Conservation (phyloP, 306 rosid species). For the Inga leiocalycina region DNA sequence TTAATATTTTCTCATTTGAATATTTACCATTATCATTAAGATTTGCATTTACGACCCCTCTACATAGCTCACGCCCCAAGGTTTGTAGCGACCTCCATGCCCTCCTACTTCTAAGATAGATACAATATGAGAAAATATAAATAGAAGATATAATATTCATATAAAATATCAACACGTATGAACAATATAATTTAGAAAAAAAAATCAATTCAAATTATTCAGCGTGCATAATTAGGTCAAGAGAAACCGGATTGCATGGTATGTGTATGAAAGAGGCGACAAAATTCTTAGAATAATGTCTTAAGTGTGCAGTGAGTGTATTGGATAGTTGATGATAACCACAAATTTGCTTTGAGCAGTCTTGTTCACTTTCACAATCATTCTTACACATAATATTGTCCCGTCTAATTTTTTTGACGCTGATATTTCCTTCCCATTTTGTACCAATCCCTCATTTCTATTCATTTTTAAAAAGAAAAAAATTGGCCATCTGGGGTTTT, state of each 20-base stretch:
- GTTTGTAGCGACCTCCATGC: no score
- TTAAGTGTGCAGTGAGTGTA: background rate
- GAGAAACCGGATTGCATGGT: background rate
- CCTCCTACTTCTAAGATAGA: no score
- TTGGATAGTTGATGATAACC: background rate
- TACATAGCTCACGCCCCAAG: no score
- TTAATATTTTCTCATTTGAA: no score
- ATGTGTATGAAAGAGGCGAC: background rate
- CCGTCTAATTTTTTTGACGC: slow-evolving; percentile 8
- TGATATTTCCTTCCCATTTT: background rate
- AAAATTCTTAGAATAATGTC: background rate
- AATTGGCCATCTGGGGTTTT: no score
- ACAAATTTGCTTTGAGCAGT: background rate
- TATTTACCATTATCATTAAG: no score
- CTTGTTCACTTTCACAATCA: background rate
- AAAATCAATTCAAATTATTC: background rate
- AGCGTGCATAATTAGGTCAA: background rate
- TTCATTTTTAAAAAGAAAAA: background rate
- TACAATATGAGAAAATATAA: no score
- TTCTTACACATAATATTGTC: background rate
- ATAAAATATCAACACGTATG: no score
- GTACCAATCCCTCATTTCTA: background rate
- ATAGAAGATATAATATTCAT: no score
- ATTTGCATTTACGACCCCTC: no score
- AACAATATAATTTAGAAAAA: no score